These are phyloP conservation scores for Neofusicoccum umdonicola DNA, from an alignment of 2,329 filamentous ascomycete species.

Conservation along the genomic window DNA sequence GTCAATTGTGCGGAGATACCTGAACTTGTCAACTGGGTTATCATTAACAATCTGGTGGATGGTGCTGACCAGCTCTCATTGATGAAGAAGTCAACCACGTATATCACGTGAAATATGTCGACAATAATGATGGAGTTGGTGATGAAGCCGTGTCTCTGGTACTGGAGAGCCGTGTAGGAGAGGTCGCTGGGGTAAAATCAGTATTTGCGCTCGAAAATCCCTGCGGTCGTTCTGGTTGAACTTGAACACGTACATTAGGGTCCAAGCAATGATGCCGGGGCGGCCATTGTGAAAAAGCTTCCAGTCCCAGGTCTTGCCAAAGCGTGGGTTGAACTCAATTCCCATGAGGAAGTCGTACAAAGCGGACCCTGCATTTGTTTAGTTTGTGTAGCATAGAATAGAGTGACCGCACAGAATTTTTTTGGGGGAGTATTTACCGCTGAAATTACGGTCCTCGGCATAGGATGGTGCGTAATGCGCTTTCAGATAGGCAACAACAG, in stretches of 20 bases:
- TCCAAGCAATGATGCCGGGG: constrained; percentile 50
- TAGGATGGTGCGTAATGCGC: constrained; percentile 16
- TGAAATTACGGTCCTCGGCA: constrained; percentile 16
- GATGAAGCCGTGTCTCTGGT: constrained; percentile 41
- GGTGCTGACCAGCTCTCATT: constrained; percentile 45
- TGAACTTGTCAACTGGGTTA: constrained; percentile 11
- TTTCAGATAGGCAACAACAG: constrained; percentile 11
- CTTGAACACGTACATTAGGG: constrained; percentile 39
- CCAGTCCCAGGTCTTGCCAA: constrained; percentile 35
- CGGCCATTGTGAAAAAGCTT: constrained; percentile 37
- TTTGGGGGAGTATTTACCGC: constrained; percentile 3
- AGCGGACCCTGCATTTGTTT: constrained; percentile 5
- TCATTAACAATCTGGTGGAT: not conserved
- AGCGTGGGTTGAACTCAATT: constrained; percentile 49
- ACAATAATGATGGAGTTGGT: constrained; percentile 45
- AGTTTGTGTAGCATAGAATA: not conserved
- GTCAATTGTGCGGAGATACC: constrained; percentile 45
- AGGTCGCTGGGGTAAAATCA: constrained; percentile 29
- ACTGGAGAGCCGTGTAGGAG: constrained; percentile 43
- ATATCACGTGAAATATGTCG: constrained; percentile 45
- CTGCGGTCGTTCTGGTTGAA: not conserved
- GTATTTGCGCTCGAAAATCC: constrained; percentile 5
- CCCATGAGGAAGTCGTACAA: constrained; percentile 63
- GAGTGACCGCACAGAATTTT: not conserved
- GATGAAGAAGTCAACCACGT: constrained; percentile 50